Evolutionary conservation across 371 early-diverging fungal species (phyloP), one percentile per base, ranked within the genome.

Genomic region (Mucor racemosus): DNA sequence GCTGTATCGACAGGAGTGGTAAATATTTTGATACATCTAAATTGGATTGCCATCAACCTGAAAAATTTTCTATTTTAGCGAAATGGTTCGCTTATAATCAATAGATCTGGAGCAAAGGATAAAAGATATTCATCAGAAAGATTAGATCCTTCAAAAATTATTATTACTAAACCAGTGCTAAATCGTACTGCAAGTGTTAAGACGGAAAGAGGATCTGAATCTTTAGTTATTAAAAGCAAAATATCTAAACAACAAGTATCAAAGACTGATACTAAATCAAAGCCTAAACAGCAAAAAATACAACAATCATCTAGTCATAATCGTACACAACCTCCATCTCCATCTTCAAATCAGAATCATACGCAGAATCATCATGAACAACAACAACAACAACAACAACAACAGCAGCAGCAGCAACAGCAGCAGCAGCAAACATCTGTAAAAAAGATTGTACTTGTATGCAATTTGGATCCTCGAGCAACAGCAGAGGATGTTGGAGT

Each of bases 401-500:
- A n/a, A n/a, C 10, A 38, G 50, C 17, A 36, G n/a, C n/a, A 58
- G 17, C 64, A 34, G 19, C 62, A 60, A n/a, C 34, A 34, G 35
- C 64, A 46, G 40, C 46, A 41, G 31, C 46, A 31, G 17, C 53
- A 35, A 65, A 65, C 44, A 54, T 50, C 48, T 64, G 44, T 48
- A 58, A 60, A 35, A 57, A 73, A 56, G 15, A 79, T 76, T 34
- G 82, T 88, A 26, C 64, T 86, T 36, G 76, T 88, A 33, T 81
- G 81, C 34, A 86, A 86, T 60, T 66, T 86, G 59, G 87, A 88
- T 65, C 84, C 82, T 55, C 82, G 75, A 54, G 85, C 86, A 11
- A 86, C 80, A 55, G 82, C 86, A 19, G 83, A 84, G 19, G 88
- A 88, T 72, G 82, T 88, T 36, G 80, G 79, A 64, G 88, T 83